Percentiles rank a stretch among this genome's conserved stretches.
Conservation (phyloP, 2,329 filamentous ascomycete genomes). For the Rosellinia necatrix region DNA sequence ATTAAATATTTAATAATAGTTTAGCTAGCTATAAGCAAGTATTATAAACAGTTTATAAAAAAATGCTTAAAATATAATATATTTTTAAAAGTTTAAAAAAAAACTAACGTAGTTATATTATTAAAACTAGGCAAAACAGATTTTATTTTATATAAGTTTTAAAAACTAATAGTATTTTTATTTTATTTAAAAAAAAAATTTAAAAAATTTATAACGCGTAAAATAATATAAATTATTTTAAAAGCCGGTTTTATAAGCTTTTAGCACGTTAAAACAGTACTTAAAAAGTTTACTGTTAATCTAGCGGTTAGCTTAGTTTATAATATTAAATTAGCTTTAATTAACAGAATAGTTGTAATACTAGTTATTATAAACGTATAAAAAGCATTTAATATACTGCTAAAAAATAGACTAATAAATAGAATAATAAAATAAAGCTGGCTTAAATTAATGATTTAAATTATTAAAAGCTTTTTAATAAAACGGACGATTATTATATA, state of each 20-base stretch:
- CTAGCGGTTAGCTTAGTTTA: slow-evolving; percentile 10
- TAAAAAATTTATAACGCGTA: slow-evolving; percentile 4
- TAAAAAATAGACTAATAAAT: slow-evolving; percentile 12
- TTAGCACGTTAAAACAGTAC: background rate
- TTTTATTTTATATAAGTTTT: background rate
- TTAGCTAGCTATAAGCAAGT: no score
- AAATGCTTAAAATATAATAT: slow-evolving; percentile 2
- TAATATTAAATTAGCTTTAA: slow-evolving; percentile 8
- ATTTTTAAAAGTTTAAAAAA: background rate
- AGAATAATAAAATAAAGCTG: slow-evolving; percentile 8
- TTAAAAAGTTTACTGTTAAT: slow-evolving; percentile 9
- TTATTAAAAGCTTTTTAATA: slow-evolving; percentile 14
- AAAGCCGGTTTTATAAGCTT: slow-evolving; percentile 9
- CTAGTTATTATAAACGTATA: no score
- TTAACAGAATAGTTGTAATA: slow-evolving; percentile 6
- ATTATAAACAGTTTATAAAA: background rate
- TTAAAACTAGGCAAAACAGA: no score
- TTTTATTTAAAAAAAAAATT: slow-evolving; percentile 5
- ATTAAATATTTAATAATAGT: background rate
- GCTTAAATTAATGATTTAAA: background rate
- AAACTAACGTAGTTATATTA: slow-evolving; percentile 3
- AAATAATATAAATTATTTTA: slow-evolving; percentile 14
- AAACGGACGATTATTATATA: slow-evolving; percentile 8
- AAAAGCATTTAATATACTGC: slow-evolving; percentile 2
- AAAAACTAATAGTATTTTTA: slow-evolving; percentile 1